These are phyloP conservation scores for Margaritispora aquatica DNA, from an alignment of 495 filamentous ascomycete species.

Conservation along the genomic window DNA sequence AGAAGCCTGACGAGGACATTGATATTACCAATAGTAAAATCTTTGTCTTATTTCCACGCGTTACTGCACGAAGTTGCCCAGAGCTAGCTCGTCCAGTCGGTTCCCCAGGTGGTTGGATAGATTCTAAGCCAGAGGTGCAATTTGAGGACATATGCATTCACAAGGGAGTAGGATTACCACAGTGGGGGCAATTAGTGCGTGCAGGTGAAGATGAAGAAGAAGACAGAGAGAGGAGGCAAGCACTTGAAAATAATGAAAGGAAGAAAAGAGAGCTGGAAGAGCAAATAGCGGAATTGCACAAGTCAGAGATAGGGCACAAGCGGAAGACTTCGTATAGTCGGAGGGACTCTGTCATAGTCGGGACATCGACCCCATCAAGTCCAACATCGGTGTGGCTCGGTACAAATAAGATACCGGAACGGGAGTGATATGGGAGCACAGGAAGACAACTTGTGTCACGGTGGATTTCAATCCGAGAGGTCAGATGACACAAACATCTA, in stretches of 20 bases:
- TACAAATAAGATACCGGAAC: conserved; percentile 8
- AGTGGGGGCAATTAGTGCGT: conserved; percentile 7
- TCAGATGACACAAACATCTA: not conserved
- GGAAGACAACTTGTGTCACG: not conserved
- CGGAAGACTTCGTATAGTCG: not conserved
- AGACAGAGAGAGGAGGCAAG: not conserved
- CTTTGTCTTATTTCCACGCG: conserved; percentile 12
- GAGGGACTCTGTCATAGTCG: conserved; percentile 5
- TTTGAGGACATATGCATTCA: conserved; percentile 4
- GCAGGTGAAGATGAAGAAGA: conserved; percentile 3
- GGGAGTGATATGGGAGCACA: conserved; percentile 3
- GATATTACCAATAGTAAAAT: not conserved
- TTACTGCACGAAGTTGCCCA: conserved; percentile 4
- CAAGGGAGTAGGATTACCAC: conserved; percentile 2
- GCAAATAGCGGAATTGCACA: conserved; percentile 5
- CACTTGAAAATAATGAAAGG: not conserved
- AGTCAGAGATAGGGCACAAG: not conserved
- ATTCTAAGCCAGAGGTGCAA: conserved; percentile 5
- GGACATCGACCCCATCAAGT: conserved; percentile 4
- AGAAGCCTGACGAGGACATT: conserved; percentile 4
- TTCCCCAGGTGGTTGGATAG: conserved; percentile 6
- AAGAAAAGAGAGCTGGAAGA: conserved; percentile 8
- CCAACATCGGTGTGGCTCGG: conserved; percentile 7
- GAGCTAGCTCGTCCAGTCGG: conserved; percentile 1
- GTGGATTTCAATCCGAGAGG: not conserved